Conservation (phyloP, 129 eudicot genomes). For the Saussurea involucrata region DNA sequence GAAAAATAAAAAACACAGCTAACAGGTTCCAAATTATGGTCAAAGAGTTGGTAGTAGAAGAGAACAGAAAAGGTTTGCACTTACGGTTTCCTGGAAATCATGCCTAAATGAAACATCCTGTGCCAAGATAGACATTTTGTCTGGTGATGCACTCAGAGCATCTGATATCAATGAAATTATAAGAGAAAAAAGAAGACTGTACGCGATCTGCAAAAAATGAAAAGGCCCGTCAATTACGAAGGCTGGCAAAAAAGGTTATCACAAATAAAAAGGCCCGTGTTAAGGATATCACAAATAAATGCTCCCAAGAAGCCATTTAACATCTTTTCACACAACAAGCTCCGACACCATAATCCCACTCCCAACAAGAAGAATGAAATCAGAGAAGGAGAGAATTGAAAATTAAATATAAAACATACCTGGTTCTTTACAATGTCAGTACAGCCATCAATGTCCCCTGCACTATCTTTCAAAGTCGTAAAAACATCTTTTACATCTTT, state of each 20-base stretch:
- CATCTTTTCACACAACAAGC: background rate
- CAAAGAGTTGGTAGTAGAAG: background rate
- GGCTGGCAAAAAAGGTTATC: background rate
- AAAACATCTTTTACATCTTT: conserved; percentile 79
- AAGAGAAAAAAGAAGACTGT: conserved; percentile 77
- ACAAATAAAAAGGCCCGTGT: background rate
- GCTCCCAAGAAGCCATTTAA: background rate
- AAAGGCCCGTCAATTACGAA: background rate
- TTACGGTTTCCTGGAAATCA: conserved; percentile 82
- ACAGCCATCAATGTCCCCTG: conserved; percentile 54
- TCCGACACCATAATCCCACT: background rate
- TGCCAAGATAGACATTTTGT: conserved; percentile 58
- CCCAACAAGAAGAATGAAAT: background rate
- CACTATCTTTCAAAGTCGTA: conserved; percentile 53
- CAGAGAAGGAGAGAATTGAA: background rate
- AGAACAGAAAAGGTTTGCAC: conserved; percentile 18
- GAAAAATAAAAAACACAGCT: conserved; percentile 20
- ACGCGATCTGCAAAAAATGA: conserved; percentile 61
- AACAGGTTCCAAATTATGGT: conserved; percentile 6
- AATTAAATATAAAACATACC: conserved; percentile 38
- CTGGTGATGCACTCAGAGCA: conserved; percentile 77
- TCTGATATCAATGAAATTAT: conserved; percentile 81
- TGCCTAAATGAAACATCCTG: conserved; percentile 70
- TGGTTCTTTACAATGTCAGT: conserved; percentile 63
- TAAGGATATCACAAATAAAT: background rate